phyloP scores from a whole-genome alignment of 352 stramenopile genomes.

The Globisporangium lucens region DNA sequence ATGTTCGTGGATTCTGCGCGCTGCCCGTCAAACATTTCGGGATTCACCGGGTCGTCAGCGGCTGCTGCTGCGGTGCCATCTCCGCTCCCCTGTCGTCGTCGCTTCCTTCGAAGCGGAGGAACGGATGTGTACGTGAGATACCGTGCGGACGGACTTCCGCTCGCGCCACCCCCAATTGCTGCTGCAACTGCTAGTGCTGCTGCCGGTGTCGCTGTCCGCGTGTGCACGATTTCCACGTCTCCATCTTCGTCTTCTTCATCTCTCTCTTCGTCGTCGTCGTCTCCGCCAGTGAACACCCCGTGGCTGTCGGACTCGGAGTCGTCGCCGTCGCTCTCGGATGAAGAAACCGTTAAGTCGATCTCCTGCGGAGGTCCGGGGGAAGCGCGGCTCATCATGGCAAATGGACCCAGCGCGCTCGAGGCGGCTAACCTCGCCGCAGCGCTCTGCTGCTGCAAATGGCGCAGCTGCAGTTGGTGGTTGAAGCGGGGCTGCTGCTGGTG shows the following conservation, averaged over 20 bases:
- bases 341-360: constrained; percentile 69
- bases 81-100: constrained; percentile 27
- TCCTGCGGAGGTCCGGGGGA: constrained; percentile 25
- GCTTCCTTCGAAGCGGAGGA: constrained; percentile 34
- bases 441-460: constrained; percentile 1
- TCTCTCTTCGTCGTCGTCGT: constrained; percentile 9
- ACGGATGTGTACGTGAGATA: constrained; percentile 20
- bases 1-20: constrained; percentile 65
- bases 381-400: constrained; percentile 7
- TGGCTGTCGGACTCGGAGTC: not conserved
- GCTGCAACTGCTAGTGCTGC: not conserved
- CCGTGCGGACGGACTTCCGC: constrained; percentile 14
- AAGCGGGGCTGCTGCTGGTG: constrained; percentile 1
- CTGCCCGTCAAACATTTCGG: constrained; percentile 32
- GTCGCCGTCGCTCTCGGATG: constrained; percentile 30
- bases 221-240: constrained; percentile 58
- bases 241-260: constrained; percentile 20
- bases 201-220: not conserved
- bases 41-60: not conserved
- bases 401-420: not conserved
- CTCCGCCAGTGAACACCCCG: not conserved
- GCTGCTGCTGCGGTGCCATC: not conserved
- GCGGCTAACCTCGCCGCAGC: not conserved
- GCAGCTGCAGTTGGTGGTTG: constrained; percentile 6
- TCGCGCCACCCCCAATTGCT: not conserved